Conservation (phyloP, 768 basidiomycete species). For the Boletus coccyginus region DNA sequence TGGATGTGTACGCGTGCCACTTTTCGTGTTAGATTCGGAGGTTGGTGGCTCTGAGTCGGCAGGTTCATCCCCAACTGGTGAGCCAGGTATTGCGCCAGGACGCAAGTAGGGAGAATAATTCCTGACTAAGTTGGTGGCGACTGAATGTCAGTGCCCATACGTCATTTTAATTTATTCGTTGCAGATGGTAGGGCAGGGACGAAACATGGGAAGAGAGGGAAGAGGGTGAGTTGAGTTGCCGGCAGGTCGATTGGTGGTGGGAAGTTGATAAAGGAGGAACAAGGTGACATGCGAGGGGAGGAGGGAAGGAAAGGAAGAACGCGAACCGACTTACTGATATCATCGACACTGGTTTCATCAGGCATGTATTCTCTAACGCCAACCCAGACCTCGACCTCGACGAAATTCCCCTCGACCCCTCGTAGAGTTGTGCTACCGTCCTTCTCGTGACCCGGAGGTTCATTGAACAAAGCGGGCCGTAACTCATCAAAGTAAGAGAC, state of each 20-base stretch:
- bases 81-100: constrained; percentile 18
- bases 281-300: constrained; percentile 16
- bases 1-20: constrained; percentile 51
- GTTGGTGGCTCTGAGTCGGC: constrained; percentile 1
- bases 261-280: constrained; percentile 24
- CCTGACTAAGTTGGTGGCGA: constrained; percentile 84
- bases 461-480: constrained; percentile 58
- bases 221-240: constrained; percentile 24
- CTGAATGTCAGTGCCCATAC: constrained; percentile 70
- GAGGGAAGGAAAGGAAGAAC: constrained; percentile 20
- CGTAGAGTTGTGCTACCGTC: neutral
- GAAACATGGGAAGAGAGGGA: constrained; percentile 27
- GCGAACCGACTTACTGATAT: constrained; percentile 70
- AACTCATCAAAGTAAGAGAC: constrained; percentile 78
- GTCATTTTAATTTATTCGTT: constrained; percentile 22
- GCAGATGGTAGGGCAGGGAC: constrained; percentile 30
- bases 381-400: constrained; percentile 67
- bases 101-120: constrained; percentile 88
- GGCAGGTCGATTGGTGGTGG: constrained; percentile 27
- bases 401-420: constrained; percentile 29
- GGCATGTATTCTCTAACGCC: constrained; percentile 76
- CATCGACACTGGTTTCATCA: constrained; percentile 65
- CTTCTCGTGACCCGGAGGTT: neutral
- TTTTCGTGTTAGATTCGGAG: constrained; percentile 42
- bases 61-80: constrained; percentile 4